Conservation (phyloP, 192 early-diverging fungal genomes). For the Dissophora globulifera region DNA sequence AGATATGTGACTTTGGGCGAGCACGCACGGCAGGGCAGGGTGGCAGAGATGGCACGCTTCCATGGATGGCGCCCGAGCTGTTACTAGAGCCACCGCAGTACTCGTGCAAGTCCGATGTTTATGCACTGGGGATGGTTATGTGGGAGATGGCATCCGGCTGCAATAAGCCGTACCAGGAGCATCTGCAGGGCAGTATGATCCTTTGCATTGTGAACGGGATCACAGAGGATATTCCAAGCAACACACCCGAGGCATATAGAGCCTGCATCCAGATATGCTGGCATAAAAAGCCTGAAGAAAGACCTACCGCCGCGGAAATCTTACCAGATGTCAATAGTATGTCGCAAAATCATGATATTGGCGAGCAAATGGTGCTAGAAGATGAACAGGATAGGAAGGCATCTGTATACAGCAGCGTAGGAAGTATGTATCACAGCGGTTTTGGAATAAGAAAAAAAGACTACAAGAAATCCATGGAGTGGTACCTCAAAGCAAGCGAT, state of each 20-base stretch:
- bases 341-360: not conserved
- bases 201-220: conserved; percentile 1
- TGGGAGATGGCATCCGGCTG: conserved; percentile 24
- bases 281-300: not conserved
- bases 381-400: not conserved
- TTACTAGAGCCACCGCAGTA: not conserved
- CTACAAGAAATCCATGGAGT: not conserved
- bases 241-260: not conserved
- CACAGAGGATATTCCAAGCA: conserved; percentile 3
- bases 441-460: not conserved
- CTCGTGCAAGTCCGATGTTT: conserved; percentile 29
- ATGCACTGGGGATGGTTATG: conserved; percentile 36
- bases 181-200: not conserved
- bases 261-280: not conserved
- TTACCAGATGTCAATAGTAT: not conserved
- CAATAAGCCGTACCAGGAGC: conserved; percentile 3
- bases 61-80: conserved; percentile 21
- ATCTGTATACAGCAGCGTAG: not conserved
- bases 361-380: not conserved
- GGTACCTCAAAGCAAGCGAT: not conserved
- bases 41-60: not conserved
- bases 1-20: conserved; percentile 20
- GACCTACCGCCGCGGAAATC: not conserved
- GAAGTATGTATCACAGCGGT: not conserved
- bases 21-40: not conserved